phyloP scores from a whole-genome alignment of 139 green algal species.

The Picochlorum sp. region DNA sequence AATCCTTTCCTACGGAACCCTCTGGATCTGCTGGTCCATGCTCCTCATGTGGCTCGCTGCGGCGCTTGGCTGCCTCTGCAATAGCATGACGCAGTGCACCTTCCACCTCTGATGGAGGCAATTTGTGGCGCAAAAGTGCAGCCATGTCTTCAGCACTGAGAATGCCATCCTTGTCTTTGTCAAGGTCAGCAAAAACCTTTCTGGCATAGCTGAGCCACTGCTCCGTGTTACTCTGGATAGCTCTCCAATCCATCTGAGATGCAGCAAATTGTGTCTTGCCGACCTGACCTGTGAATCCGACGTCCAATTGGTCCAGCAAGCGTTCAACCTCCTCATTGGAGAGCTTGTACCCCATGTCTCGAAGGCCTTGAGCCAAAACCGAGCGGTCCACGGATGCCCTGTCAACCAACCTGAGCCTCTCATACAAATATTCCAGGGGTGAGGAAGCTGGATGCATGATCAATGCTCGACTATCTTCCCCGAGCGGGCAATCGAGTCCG shows the following conservation, averaged over 20 bases:
- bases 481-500: neutral
- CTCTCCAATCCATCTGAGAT: constrained; percentile 39
- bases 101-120: constrained; percentile 65
- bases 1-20: neutral
- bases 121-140: constrained; percentile 42
- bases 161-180: constrained; percentile 23
- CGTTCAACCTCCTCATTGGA: constrained; percentile 29
- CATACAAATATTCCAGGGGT: constrained; percentile 26
- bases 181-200: constrained; percentile 53
- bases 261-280: constrained; percentile 31
- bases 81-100: constrained; percentile 64
- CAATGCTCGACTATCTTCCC: constrained; percentile 1
- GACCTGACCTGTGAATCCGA: constrained; percentile 20
- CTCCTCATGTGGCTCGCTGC: constrained; percentile 2
- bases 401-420: constrained; percentile 12
- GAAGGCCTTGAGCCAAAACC: constrained; percentile 42
- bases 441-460: constrained; percentile 2
- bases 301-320: constrained; percentile 45
- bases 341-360: constrained; percentile 47
- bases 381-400: constrained; percentile 15
- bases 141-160: constrained; percentile 37
- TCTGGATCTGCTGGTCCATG: neutral
- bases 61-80: constrained; percentile 41
- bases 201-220: constrained; percentile 53
- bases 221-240: constrained; percentile 35